Conservation (phyloP, 2,329 filamentous ascomycete species). For the Fusarium sublunatum region DNA sequence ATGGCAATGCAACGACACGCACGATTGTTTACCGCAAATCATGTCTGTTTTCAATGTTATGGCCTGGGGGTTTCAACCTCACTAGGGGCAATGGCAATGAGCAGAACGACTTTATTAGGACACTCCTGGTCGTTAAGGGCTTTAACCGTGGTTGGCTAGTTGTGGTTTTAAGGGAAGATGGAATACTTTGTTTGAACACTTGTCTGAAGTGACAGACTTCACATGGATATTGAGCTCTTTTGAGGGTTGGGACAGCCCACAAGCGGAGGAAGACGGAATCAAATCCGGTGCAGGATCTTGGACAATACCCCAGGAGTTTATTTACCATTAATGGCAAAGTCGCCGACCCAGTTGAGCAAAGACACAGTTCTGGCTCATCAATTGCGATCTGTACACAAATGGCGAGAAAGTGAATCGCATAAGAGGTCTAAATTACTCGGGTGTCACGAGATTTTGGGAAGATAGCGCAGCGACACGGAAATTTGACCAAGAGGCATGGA, state of each 20-base stretch:
- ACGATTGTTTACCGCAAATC: neutral
- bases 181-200: neutral
- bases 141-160: slow-evolving; percentile 7
- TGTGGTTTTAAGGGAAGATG: neutral
- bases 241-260: too few relatives aligned
- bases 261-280: too few relatives aligned
- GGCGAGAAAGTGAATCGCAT: slow-evolving; percentile 52
- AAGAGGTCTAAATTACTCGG: neutral
- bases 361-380: neutral
- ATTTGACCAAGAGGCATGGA: slow-evolving; percentile 39
- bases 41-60: neutral
- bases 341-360: slow-evolving; percentile 48
- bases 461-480: slow-evolving; percentile 22
- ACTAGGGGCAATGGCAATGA: neutral
- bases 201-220: neutral
- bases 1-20: slow-evolving; percentile 20
- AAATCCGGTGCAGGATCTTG: slow-evolving; percentile 46
- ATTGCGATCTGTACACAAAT: slow-evolving; percentile 52
- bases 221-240: neutral
- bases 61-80: neutral
- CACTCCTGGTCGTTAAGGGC: slow-evolving; percentile 8
- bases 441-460: slow-evolving; percentile 25
- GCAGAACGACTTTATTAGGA: too few relatives aligned
- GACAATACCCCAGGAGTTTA: slow-evolving; percentile 56
- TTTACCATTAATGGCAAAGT: slow-evolving; percentile 50